These are phyloP conservation scores for Jacaranda copaia DNA, from an alignment of 257 asterid species.

Conservation along the genomic window DNA sequence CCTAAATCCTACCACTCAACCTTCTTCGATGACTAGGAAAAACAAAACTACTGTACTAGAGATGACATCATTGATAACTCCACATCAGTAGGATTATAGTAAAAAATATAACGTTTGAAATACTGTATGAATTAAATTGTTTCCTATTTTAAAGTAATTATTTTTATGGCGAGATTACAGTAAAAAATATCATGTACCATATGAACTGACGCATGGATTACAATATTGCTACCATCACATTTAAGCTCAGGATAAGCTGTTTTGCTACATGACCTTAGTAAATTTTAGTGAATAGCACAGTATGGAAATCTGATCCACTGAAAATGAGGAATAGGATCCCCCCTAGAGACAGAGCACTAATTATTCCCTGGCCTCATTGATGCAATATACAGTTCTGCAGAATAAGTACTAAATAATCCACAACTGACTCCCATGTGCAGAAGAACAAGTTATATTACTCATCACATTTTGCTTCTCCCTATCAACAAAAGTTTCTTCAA, in stretches of 20 bases:
- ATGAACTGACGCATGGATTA: too few relatives aligned
- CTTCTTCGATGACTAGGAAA: too few relatives aligned
- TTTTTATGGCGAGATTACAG: too few relatives aligned
- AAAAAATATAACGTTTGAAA: too few relatives aligned
- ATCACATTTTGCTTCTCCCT: neutral
- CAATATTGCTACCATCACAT: neutral
- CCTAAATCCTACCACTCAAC: too few relatives aligned
- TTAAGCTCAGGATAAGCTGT: neutral
- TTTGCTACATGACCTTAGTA: too few relatives aligned
- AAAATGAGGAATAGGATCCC: slow-evolving; percentile 25
- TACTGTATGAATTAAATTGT: too few relatives aligned
- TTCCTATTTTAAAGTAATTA: too few relatives aligned
- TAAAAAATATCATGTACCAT: too few relatives aligned
- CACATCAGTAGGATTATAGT: too few relatives aligned
- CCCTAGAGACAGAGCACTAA: slow-evolving; percentile 26
- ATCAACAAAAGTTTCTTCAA: neutral
- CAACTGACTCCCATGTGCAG: slow-evolving; percentile 36
- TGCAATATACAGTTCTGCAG: slow-evolving; percentile 7
- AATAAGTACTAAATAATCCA: slow-evolving; percentile 33
- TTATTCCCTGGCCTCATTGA: slow-evolving; percentile 35
- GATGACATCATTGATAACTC: too few relatives aligned
- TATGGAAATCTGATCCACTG: slow-evolving; percentile 11
- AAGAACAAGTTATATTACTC: slow-evolving; percentile 6
- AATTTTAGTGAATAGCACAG: neutral
- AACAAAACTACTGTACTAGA: too few relatives aligned